Conservation (phyloP, 2,329 filamentous ascomycete genomes). For the Penicillium sp. region DNA sequence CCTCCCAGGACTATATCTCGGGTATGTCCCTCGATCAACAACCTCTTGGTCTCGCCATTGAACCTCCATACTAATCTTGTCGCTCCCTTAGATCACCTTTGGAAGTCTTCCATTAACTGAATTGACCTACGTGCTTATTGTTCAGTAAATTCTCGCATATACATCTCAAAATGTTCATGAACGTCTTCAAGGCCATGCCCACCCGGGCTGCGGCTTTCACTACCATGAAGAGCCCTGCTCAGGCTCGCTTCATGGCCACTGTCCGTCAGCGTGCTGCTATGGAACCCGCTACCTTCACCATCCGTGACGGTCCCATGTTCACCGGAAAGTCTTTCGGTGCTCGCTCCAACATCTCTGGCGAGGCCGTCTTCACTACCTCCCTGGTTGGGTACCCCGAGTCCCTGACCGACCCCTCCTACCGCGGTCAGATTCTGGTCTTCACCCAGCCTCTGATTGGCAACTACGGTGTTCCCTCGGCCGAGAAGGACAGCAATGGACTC, state of each 20-base stretch:
- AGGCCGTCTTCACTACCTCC: conserved; percentile 98
- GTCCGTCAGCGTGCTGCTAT: conserved; percentile 69
- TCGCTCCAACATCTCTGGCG: conserved; percentile 93
- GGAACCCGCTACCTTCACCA: conserved; percentile 89
- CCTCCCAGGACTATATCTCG: conserved; percentile 76
- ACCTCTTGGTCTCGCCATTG: conserved; percentile 1
- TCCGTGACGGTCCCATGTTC: conserved; percentile 94
- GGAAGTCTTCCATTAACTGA: conserved; percentile 64
- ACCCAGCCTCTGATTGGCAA: conserved; percentile 98
- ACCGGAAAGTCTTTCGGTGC: conserved; percentile 95
- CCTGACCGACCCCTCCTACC: conserved; percentile 68
- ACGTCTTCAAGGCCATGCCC: conserved; percentile 55
- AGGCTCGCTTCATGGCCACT: conserved; percentile 59
- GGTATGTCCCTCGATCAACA: conserved; percentile 41
- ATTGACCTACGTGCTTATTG: conserved; percentile 24
- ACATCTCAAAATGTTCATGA: conserved; percentile 53
- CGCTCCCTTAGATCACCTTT: conserved; percentile 58
- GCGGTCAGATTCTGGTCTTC: conserved; percentile 91
- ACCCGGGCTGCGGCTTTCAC: conserved; percentile 48
- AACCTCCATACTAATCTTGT: conserved; percentile 20
- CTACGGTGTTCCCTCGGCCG: conserved; percentile 89
- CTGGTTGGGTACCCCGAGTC: conserved; percentile 97
- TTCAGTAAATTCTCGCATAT: conserved; percentile 17
- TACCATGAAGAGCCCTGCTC: conserved; percentile 36
- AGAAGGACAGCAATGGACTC: conserved; percentile 83